phyloP scores from a whole-genome alignment of 2,329 filamentous ascomycete species.

The Arthroderma sp. region DNA sequence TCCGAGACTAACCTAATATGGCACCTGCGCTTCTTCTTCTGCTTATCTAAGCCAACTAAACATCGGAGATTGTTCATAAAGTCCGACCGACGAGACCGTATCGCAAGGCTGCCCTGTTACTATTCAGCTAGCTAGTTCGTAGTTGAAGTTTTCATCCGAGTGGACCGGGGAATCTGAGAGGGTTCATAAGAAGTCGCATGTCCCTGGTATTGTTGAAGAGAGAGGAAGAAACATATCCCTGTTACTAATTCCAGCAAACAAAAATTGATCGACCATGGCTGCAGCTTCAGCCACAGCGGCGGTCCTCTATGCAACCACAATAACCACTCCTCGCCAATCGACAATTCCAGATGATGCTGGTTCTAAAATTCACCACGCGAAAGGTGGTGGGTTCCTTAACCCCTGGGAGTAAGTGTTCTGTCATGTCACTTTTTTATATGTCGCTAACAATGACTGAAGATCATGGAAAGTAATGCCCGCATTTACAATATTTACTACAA shows the following conservation, averaged over 20 bases:
- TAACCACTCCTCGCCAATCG: slow-evolving; percentile 23
- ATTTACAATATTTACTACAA: slow-evolving; percentile 2
- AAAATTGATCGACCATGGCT: slow-evolving; percentile 7
- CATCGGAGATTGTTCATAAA: no score
- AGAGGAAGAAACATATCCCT: not conserved
- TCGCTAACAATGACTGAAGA: slow-evolving; percentile 8
- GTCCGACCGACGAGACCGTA: no score
- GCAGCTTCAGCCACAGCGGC: slow-evolving; percentile 27
- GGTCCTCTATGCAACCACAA: slow-evolving; percentile 29
- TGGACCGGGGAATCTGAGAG: no score
- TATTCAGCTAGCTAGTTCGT: no score
- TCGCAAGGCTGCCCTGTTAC: no score
- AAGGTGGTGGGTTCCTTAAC: slow-evolving; percentile 27
- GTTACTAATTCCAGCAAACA: not conserved
- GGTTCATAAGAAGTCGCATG: no score
- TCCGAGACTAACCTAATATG: no score
- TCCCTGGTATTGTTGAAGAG: not conserved
- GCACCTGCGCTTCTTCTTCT: not conserved
- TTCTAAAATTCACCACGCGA: slow-evolving; percentile 27
- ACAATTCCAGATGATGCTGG: slow-evolving; percentile 27
- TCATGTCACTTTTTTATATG: not conserved
- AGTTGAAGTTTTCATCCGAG: no score
- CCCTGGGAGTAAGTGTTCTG: slow-evolving; percentile 29
- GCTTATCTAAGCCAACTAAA: not conserved
- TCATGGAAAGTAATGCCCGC: slow-evolving; percentile 13